These are phyloP conservation scores for Sporothrix schenckii DNA, from an alignment of 2,329 filamentous ascomycete genomes.

Conservation along the genomic window DNA sequence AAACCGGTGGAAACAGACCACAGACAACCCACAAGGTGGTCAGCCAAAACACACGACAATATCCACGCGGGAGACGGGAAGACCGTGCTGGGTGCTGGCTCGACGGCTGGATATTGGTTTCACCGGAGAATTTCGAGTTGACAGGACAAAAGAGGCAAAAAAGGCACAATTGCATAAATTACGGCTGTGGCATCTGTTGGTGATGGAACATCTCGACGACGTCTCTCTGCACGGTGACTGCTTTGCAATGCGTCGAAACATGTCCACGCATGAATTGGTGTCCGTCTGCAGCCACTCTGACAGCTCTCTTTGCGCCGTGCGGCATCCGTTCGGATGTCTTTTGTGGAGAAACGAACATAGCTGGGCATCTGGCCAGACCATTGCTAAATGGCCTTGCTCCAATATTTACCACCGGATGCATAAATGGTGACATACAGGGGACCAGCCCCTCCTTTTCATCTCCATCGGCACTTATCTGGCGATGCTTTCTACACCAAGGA, in stretches of 20 bases:
- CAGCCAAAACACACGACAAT: neutral
- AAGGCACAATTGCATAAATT: neutral
- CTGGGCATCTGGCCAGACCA: neutral
- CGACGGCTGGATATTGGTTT: neutral
- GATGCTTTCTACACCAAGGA: neutral
- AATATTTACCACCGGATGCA: constrained; percentile 13
- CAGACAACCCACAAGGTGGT: too few species aligned
- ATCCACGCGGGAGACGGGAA: neutral
- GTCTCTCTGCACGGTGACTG: neutral
- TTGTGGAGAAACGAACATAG: neutral
- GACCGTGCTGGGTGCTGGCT: neutral
- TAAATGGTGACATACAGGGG: constrained; percentile 19
- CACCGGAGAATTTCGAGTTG: neutral
- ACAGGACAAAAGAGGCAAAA: neutral
- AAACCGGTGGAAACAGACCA: neutral
- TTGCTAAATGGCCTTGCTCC: neutral
- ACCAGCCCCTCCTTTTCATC: neutral
- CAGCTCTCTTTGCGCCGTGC: neutral
- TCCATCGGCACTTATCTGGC: constrained; percentile 7
- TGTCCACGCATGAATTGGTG: neutral
- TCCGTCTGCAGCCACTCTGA: too few species aligned
- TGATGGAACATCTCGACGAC: neutral
- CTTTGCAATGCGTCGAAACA: neutral
- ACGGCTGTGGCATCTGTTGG: neutral
- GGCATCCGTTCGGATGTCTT: neutral